Percentiles rank a stretch among this genome's conserved stretches.
phyloP scores from a whole-genome alignment of 2,329 filamentous ascomycete genomes.

The Tolypocladium ophioglossoides region DNA sequence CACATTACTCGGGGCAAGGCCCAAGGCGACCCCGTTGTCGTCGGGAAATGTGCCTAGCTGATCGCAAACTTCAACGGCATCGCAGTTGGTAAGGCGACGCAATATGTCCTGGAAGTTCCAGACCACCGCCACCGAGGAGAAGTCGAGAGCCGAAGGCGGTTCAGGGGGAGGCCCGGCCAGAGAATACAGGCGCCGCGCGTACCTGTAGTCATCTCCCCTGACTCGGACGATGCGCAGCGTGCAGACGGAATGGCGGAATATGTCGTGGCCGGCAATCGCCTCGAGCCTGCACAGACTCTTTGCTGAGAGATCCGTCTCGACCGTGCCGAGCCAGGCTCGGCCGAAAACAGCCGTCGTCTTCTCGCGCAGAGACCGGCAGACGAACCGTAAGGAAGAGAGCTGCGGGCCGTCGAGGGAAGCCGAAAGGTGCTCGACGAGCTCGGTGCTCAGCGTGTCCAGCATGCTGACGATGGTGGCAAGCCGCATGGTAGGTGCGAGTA shows the following conservation, averaged over 20 bases:
- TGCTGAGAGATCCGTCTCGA: not conserved
- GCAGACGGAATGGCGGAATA: not conserved
- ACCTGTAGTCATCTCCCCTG: not conserved
- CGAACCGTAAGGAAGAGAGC: not conserved
- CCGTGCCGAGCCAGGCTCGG: not conserved
- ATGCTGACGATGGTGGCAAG: not conserved
- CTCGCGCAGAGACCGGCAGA: not conserved
- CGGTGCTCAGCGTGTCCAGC: not conserved
- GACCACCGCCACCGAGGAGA: not conserved
- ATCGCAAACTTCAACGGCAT: not conserved
- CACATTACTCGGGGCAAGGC: not conserved
- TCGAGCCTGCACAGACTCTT: not conserved
- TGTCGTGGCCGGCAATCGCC: not conserved
- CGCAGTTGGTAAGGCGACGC: not conserved
- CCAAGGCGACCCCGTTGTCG: not conserved
- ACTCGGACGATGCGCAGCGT: not conserved
- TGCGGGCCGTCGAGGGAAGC: not conserved
- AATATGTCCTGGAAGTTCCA: not conserved
- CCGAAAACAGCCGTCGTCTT: not conserved
- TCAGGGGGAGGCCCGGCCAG: too few relatives aligned
- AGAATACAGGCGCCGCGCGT: too few relatives aligned
- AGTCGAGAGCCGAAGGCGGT: not conserved
- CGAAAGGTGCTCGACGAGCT: not conserved
- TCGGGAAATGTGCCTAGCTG: not conserved
- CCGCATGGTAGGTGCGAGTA: too few relatives aligned